Percentiles rank a stretch among this genome's conserved stretches.
Conservation (phyloP, 352 stramenopile species). For the Phytophthora pinifolia region DNA sequence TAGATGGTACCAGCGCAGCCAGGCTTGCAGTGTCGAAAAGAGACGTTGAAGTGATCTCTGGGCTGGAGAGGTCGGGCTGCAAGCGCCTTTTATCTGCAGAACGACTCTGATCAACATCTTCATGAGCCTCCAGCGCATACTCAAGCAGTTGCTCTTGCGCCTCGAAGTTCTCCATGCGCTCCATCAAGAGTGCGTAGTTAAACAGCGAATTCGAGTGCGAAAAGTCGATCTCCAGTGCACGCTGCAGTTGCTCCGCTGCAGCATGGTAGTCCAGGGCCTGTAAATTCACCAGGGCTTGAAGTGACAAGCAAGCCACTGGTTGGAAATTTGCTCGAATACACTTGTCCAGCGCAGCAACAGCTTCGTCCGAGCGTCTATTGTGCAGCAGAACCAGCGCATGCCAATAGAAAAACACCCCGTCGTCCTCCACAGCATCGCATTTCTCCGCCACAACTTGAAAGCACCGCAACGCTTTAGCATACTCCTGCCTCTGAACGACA, state of each 20-base stretch:
- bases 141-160: slow-evolving; percentile 66
- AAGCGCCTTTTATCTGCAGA: slow-evolving; percentile 17
- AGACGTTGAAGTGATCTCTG: not conserved
- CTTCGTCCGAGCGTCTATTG: slow-evolving; percentile 18
- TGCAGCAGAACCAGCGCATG: slow-evolving; percentile 48
- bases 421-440: not conserved
- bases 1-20: slow-evolving; percentile 21
- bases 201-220: slow-evolving; percentile 49
- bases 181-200: slow-evolving; percentile 72
- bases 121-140: slow-evolving; percentile 32
- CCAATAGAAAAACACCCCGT: slow-evolving; percentile 53
- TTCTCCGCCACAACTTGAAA: slow-evolving; percentile 28
- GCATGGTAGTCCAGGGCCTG: slow-evolving; percentile 37
- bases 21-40: slow-evolving; percentile 28
- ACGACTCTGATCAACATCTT: not conserved
- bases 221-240: slow-evolving; percentile 59
- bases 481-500: slow-evolving; percentile 29
- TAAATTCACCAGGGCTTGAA: slow-evolving; percentile 50
- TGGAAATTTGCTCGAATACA: slow-evolving; percentile 54
- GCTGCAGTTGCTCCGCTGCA: slow-evolving; percentile 48
- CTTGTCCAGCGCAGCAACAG: slow-evolving; percentile 35
- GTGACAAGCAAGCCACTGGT: slow-evolving; percentile 45
- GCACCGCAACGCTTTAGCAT: slow-evolving; percentile 26
- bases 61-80: not conserved
- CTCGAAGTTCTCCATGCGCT: slow-evolving; percentile 40